These are phyloP conservation scores for Chrysanthemum seticuspe DNA, from an alignment of 129 eudicot species.

Conservation along the genomic window DNA sequence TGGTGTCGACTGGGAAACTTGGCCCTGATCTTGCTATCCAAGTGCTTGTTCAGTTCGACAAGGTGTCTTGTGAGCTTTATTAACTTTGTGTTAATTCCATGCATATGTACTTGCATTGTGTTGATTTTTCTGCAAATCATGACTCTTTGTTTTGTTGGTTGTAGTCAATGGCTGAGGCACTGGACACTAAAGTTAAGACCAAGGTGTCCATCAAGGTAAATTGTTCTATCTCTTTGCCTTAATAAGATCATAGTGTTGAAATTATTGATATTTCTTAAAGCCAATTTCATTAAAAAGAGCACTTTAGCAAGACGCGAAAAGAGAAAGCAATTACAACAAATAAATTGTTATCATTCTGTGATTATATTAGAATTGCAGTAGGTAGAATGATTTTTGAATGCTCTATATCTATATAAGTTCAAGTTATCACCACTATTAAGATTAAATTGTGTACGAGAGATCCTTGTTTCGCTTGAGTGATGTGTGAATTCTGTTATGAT, in stretches of 20 bases:
- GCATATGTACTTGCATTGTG: neutral
- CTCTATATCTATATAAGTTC: too few relatives aligned
- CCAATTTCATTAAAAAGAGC: too few relatives aligned
- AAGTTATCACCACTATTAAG: too few relatives aligned
- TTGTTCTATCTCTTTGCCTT: constrained; percentile 1
- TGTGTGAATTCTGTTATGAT: too few relatives aligned
- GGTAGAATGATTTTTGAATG: too few relatives aligned
- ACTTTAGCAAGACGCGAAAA: too few relatives aligned
- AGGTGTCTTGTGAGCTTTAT: constrained; percentile 43
- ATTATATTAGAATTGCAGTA: too few relatives aligned
- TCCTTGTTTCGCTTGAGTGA: too few relatives aligned
- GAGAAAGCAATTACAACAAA: too few relatives aligned
- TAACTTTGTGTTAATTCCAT: constrained; percentile 8
- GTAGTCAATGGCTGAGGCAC: constrained; percentile 65
- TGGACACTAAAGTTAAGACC: constrained; percentile 46
- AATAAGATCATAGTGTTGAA: neutral
- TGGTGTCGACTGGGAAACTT: constrained; percentile 74
- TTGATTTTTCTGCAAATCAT: constrained; percentile 9
- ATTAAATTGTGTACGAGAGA: too few relatives aligned
- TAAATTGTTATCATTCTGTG: too few relatives aligned
- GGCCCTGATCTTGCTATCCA: constrained; percentile 93
- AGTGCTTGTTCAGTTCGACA: constrained; percentile 96
- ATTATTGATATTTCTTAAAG: neutral
- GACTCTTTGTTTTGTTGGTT: constrained; percentile 30
- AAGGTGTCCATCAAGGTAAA: constrained; percentile 60